Conservation (phyloP, 2,329 filamentous ascomycete genomes). For the Aspergillus sp. region DNA sequence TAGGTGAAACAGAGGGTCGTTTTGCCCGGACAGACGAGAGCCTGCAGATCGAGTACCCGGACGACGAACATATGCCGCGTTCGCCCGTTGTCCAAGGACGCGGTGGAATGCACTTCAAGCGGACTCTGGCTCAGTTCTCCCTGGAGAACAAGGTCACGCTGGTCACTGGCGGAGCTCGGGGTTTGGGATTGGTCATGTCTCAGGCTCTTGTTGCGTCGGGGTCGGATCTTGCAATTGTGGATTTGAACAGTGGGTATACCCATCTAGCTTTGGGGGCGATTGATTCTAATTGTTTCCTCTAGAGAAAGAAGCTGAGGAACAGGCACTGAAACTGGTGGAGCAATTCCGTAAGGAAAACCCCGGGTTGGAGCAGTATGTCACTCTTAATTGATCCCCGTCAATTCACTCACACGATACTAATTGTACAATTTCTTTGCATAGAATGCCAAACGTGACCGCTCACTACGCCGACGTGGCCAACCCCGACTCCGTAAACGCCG, state of each 20-base stretch:
- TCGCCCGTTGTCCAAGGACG: conserved; percentile 71
- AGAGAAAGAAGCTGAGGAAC: conserved; percentile 81
- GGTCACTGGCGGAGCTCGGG: conserved; percentile 87
- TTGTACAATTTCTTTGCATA: conserved; percentile 29
- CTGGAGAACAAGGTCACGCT: conserved; percentile 80
- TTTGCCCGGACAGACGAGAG: conserved; percentile 78
- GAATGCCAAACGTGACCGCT: conserved; percentile 78
- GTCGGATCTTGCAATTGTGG: conserved; percentile 85
- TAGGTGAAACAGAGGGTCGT: conserved; percentile 57
- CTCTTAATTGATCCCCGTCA: not conserved
- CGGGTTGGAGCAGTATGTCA: conserved; percentile 62
- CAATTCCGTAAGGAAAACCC: conserved; percentile 80
- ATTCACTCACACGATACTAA: not conserved
- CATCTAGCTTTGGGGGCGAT: not conserved
- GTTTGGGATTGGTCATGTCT: conserved; percentile 87
- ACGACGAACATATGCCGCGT: conserved; percentile 69
- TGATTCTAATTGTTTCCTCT: conserved; percentile 10
- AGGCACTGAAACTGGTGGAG: conserved; percentile 71
- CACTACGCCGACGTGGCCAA: conserved; percentile 87
- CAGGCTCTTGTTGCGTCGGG: conserved; percentile 88
- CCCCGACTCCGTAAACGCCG: conserved; percentile 72
- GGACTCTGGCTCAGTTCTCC: conserved; percentile 82
- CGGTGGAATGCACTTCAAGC: conserved; percentile 78
- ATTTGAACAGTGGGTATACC: conserved; percentile 76
- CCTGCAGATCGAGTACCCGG: conserved; percentile 76